Evolutionary conservation across 805 yeast genomes (phyloP), one percentile per base, ranked within the genome.

Genomic region (Candida coleopterorum): DNA sequence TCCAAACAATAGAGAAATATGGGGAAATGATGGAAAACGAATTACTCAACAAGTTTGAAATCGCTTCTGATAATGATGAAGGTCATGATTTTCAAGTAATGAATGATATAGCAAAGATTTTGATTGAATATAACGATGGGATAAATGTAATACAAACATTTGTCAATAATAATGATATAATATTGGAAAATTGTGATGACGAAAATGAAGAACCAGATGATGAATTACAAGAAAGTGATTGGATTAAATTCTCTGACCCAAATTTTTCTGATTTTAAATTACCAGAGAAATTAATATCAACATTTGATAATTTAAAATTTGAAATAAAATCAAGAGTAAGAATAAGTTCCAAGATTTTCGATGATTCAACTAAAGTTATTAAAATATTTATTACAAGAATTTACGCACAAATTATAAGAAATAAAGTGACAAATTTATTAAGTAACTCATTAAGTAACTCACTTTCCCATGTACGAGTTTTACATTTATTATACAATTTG

Each of bases 101-200:
- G 82, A 79, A 75, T 49, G 87, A 81, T 39, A 74, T 80, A 18
- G 86, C 96, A 0, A 77, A 76, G 34, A 75, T 88, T 12, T 66
- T 89, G 34, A 74, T 79, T 36, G 85, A 79, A 42, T 90, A 80
- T 64, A 89, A 90, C 52, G 90, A 87, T 14, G 96, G 96, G 9
- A 70, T 75, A 9, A 79, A 82, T 40, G 90, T 89, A 7, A 82
- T 86, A 7, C 86, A 81, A 52, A 78, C 81, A 33, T 90, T 85
- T 60, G 84, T 89, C 28, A 79, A 77, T 52, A 87, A 85, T 52
- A 86, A 85, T 52, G 83, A 79, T 33, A 73, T 81, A 40, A 83
- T 89, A 56, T 9, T 33, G 15, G 24, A 25, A 18, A 12, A 12
- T 3, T 14, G 5, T 25, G 28, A 31, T 12, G 34, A 22, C 17